These are phyloP conservation scores for Hypoxylon intermedium DNA, from an alignment of 495 filamentous ascomycete species.

Conservation along the genomic window DNA sequence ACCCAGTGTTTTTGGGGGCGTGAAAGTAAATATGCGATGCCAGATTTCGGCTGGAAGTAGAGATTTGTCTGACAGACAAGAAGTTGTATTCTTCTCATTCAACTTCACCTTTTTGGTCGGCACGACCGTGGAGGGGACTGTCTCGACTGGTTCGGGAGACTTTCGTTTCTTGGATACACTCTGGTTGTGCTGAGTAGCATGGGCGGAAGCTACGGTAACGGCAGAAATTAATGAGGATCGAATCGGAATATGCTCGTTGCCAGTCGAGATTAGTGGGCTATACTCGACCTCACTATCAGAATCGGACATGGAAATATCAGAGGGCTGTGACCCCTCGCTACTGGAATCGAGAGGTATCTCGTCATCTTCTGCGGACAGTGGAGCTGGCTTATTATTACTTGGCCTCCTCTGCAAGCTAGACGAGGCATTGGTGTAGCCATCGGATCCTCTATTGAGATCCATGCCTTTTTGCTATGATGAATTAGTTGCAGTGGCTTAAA, in stretches of 20 bases:
- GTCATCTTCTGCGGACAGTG: slow-evolving; percentile 20
- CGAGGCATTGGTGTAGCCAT: not conserved
- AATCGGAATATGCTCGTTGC: slow-evolving; percentile 10
- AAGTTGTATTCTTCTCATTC: slow-evolving; percentile 24
- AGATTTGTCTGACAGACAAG: slow-evolving; percentile 43
- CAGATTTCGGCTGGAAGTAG: slow-evolving; percentile 59
- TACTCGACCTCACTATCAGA: slow-evolving; percentile 10
- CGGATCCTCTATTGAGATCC: slow-evolving; percentile 1
- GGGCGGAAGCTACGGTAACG: slow-evolving; percentile 1
- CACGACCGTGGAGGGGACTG: slow-evolving; percentile 12
- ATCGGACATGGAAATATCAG: slow-evolving; percentile 30
- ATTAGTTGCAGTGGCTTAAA: not conserved
- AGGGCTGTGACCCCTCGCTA: slow-evolving; percentile 22
- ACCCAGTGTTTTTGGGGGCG: slow-evolving; percentile 57
- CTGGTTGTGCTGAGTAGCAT: slow-evolving; percentile 5
- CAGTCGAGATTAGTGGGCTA: slow-evolving; percentile 16
- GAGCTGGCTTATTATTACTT: not conserved
- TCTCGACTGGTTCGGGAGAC: slow-evolving; percentile 22
- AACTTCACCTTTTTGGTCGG: slow-evolving; percentile 49
- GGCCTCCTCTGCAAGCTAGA: not conserved
- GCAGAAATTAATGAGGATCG: slow-evolving; percentile 6
- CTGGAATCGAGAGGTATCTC: slow-evolving; percentile 30
- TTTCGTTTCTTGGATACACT: slow-evolving; percentile 51
- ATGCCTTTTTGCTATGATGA: not conserved
- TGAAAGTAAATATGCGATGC: slow-evolving; percentile 63